Evolutionary conservation across 2,329 filamentous ascomycete species (phyloP).

Genomic region (Aspergillus hortae): DNA sequence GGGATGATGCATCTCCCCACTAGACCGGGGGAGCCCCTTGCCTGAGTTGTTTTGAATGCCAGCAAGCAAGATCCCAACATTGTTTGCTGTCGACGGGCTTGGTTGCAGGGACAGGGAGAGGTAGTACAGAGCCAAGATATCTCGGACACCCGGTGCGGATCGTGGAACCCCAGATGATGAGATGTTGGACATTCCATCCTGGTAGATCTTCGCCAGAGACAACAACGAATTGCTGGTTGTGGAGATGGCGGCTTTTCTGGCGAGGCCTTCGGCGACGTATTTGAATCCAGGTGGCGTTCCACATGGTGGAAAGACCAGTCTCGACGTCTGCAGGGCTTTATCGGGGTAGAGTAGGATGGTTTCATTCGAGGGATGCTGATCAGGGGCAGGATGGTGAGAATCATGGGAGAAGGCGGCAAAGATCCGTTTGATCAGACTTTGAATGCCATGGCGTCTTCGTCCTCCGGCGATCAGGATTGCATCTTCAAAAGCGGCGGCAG

Average conservation of each 20-base stretch:
- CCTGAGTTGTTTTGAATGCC: constrained; percentile 72
- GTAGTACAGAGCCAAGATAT: constrained; percentile 94
- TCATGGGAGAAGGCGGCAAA: constrained; percentile 63
- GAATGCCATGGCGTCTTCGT: constrained; percentile 65
- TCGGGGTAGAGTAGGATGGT: constrained; percentile 81
- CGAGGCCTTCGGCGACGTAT: constrained; percentile 65
- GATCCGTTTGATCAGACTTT: constrained; percentile 74
- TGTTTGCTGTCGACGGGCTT: constrained; percentile 96
- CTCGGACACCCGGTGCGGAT: constrained; percentile 73
- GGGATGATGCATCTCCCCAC: constrained; percentile 40
- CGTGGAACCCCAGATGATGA: constrained; percentile 54
- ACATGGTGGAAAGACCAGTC: constrained; percentile 71
- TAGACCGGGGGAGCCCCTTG: constrained; percentile 32
- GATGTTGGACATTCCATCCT: constrained; percentile 85
- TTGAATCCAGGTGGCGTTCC: constrained; percentile 77
- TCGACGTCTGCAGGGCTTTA: constrained; percentile 76
- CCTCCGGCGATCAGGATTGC: constrained; percentile 86
- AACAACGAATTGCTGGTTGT: constrained; percentile 94
- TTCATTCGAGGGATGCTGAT: constrained; percentile 40
- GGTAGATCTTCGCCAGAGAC: constrained; percentile 94
- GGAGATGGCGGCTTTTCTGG: constrained; percentile 76
- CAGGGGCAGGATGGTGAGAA: constrained; percentile 33
- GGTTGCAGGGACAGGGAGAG: constrained; percentile 90
- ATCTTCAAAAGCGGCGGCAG: constrained; percentile 89
- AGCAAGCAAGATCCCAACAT: constrained; percentile 94